phyloP scores from a whole-genome alignment of 2,329 filamentous ascomycete genomes.

The Neofusicoccum kwambonambiense region DNA sequence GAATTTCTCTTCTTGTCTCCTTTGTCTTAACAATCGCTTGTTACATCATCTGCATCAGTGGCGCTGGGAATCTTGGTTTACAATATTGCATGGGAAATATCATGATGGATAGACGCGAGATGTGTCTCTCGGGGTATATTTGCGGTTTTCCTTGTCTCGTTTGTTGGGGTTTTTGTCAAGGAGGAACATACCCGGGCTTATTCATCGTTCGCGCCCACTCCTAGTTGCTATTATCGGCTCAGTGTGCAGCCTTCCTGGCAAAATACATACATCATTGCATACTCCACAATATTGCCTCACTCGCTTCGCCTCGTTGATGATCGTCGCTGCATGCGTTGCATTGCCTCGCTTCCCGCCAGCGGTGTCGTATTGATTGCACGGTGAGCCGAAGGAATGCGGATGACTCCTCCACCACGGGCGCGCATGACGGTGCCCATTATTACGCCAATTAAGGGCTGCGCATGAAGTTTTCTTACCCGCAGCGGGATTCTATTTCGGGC shows the following conservation, averaged over 20 bases:
- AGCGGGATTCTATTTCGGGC: not conserved
- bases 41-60: slow-evolving; percentile 17
- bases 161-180: slow-evolving; percentile 8
- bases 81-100: slow-evolving; percentile 8
- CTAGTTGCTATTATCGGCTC: slow-evolving; percentile 15
- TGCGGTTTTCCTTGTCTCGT: slow-evolving; percentile 7
- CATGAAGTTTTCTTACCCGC: not conserved
- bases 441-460: slow-evolving; percentile 3
- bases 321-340: slow-evolving; percentile 2
- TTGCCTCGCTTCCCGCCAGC: slow-evolving; percentile 4
- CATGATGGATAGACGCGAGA: slow-evolving; percentile 16
- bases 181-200: slow-evolving; percentile 18
- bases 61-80: slow-evolving; percentile 10
- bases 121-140: slow-evolving; percentile 5
- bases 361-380: slow-evolving; percentile 8
- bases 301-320: slow-evolving; percentile 2
- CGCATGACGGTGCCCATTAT: slow-evolving; percentile 2
- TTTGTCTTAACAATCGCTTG: slow-evolving; percentile 14
- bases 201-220: slow-evolving; percentile 13
- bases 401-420: not conserved
- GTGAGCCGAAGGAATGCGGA: slow-evolving; percentile 3
- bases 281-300: slow-evolving; percentile 14
- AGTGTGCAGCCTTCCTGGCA: not conserved
- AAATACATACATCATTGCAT: slow-evolving; percentile 1
- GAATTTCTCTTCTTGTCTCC: not conserved